Evolutionary conservation across 208 protist genomes (phyloP).

Genomic region (Leishmania aethiopica): DNA sequence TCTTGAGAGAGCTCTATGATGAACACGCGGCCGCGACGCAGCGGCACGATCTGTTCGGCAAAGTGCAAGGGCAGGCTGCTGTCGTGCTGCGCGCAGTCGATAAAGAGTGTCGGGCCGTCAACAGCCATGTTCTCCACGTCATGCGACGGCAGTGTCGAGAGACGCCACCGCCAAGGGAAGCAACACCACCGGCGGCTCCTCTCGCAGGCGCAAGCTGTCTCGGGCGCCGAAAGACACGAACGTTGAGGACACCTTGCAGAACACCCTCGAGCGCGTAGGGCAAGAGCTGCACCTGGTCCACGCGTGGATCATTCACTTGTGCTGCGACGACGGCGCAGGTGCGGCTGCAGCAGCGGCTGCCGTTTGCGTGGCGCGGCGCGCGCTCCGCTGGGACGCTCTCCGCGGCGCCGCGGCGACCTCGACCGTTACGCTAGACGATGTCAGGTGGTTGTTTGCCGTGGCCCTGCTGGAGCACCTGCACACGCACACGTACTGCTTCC

Average conservation of each 20-base stretch:
- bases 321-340: not conserved
- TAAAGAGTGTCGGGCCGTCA: constrained; percentile 3
- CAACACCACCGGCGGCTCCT: not conserved
- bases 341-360: not conserved
- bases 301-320: constrained; percentile 23
- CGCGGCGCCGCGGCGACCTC: not conserved
- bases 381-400: constrained; percentile 8
- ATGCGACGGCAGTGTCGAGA: constrained; percentile 22
- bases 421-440: not conserved
- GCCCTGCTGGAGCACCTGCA: constrained; percentile 30
- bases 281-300: constrained; percentile 36
- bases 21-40: not conserved
- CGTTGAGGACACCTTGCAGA: constrained; percentile 34
- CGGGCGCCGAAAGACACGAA: not conserved
- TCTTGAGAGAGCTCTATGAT: constrained; percentile 7
- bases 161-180: not conserved
- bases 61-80: constrained; percentile 11
- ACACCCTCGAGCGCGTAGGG: constrained; percentile 29
- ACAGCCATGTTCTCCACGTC: constrained; percentile 1
- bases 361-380: constrained; percentile 15
- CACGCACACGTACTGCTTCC: constrained; percentile 23
- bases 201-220: constrained; percentile 8
- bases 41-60: not conserved
- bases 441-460: constrained; percentile 25
- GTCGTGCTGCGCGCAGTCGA: constrained; percentile 21